Conservation (phyloP, 1,284 basidiomycete species). For the Flammula alnicola region DNA sequence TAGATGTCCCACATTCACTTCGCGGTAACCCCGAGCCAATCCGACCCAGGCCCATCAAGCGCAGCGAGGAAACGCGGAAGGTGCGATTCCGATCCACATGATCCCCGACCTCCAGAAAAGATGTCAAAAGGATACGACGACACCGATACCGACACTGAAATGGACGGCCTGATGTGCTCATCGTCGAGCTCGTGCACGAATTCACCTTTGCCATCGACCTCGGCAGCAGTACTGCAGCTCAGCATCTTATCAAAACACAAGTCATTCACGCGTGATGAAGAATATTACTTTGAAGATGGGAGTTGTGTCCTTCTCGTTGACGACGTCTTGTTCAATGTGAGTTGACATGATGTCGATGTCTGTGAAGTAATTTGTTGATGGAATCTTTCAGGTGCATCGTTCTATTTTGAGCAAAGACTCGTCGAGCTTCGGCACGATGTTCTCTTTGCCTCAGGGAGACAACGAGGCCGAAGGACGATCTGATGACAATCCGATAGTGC, state of each 20-base stretch:
- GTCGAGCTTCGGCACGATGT: conserved; percentile 66
- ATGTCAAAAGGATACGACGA: conserved; percentile 22
- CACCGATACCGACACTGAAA: conserved; percentile 22
- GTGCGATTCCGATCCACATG: conserved; percentile 21
- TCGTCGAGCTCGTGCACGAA: conserved; percentile 12
- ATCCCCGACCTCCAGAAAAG: conserved; percentile 18
- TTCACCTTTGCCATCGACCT: not conserved
- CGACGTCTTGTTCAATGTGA: conserved; percentile 68
- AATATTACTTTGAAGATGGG: conserved; percentile 58
- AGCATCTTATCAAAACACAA: conserved; percentile 6
- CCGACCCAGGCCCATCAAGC: conserved; percentile 6
- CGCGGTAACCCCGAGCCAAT: not conserved
- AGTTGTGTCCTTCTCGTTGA: conserved; percentile 62
- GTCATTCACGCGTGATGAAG: conserved; percentile 40
- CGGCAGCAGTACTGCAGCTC: not conserved
- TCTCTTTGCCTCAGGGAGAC: conserved; percentile 61
- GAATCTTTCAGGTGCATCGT: conserved; percentile 64
- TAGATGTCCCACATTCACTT: conserved; percentile 5
- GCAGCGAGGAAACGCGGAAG: conserved; percentile 22
- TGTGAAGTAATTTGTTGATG: not conserved
- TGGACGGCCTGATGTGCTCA: conserved; percentile 16
- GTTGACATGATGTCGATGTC: conserved; percentile 22
- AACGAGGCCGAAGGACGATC: conserved; percentile 54
- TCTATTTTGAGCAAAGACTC: conserved; percentile 63
- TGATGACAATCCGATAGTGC: conserved; percentile 63